Base-by-base conservation (phyloP, 768 basidiomycete genomes). In the Tulasnella sp. region DNA sequence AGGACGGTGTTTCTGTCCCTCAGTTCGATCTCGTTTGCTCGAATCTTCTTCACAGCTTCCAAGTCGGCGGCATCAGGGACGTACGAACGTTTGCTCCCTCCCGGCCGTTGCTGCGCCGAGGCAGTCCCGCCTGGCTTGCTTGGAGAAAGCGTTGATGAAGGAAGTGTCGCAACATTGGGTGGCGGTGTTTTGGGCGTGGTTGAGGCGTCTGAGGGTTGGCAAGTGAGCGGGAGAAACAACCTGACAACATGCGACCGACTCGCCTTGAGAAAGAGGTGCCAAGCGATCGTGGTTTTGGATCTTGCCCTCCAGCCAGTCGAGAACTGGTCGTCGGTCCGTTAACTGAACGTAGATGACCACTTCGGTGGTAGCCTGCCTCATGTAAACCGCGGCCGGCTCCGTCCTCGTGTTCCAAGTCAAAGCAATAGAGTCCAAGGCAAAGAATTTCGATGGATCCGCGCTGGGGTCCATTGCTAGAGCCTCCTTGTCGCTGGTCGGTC, bases 41-140 rank as follows among this genome's bases (percentile, higher is more conserved):
- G 87, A 77, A 97, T 94, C 81, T 89, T 91, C 84, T 96, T 97
- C 76, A 97, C 96, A 29, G 91, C 87, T 71, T 95, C 95, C 2
- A 89, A 83, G 81, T 98, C 97, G 31, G 88, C 87, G 0, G 86
- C 79, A 82, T 98, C 92, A 0, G 92, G 85, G 17, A 92, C 89
- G 80, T 97, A 96, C 38, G 90, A 88, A 73, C 92, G 86, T 83
- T 96, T 97, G 25, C 86, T 79, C 11, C 89, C 85, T 3, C 81
- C 81, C 11, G 79, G 78, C n/a, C 80, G 81, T 36, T 81, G 80
- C 75, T 80, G 81, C 9, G 76, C 29, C 8, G 72, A 67, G 4
- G 77, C 45, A 8, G 77, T 58, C 38, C 72, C 69, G 19, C 78
- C 70, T 31, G 76, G 71, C 22, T 79, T 72, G 37, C 71, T 64